Percentiles rank a stretch among this genome's conserved stretches.
phyloP scores from a whole-genome alignment of 139 green algal species.

The Penium margaritaceum region DNA sequence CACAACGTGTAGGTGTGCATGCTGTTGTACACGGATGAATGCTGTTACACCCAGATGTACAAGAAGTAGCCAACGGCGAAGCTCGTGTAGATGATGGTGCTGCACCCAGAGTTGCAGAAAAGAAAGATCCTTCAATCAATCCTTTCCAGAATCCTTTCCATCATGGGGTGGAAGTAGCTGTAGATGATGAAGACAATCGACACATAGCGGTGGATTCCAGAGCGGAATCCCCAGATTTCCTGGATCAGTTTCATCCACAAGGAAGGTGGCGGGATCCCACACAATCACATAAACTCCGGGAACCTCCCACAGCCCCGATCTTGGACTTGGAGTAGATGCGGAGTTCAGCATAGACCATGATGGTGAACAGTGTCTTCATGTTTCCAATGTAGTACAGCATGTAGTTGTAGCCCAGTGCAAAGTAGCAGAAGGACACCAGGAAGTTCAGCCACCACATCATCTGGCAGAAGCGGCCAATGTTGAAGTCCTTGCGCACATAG shows the following conservation, averaged over 20 bases:
- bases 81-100: conserved; percentile 9
- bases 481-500: conserved; percentile 74
- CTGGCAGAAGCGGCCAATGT: conserved; percentile 48
- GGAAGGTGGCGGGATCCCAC: conserved; percentile 62
- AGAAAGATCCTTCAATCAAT: conserved; percentile 38
- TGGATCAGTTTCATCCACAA: conserved; percentile 58
- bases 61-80: too few relatives aligned
- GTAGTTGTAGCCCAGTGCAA: conserved; percentile 79
- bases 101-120: conserved; percentile 3
- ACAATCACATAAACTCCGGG: conserved; percentile 74
- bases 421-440: conserved; percentile 71
- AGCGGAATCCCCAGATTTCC: conserved; percentile 84
- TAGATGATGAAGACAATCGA: conserved; percentile 95
- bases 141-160: conserved; percentile 44
- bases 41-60: too few relatives aligned
- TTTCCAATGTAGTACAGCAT: conserved; percentile 99
- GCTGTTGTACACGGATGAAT: too few relatives aligned
- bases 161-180: conserved; percentile 68
- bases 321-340: conserved; percentile 64
- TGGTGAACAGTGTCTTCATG: conserved; percentile 95
- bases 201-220: conserved; percentile 82
- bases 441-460: conserved; percentile 98
- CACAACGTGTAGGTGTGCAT: too few relatives aligned
- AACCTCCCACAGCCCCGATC: conserved; percentile 73
- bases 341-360: conserved; percentile 79